A percentile compares a stretch with the other conserved stretches of the same genome.
Evolutionary conservation across 345 rosid genomes (phyloP).

Genomic region (Populus simonii): DNA sequence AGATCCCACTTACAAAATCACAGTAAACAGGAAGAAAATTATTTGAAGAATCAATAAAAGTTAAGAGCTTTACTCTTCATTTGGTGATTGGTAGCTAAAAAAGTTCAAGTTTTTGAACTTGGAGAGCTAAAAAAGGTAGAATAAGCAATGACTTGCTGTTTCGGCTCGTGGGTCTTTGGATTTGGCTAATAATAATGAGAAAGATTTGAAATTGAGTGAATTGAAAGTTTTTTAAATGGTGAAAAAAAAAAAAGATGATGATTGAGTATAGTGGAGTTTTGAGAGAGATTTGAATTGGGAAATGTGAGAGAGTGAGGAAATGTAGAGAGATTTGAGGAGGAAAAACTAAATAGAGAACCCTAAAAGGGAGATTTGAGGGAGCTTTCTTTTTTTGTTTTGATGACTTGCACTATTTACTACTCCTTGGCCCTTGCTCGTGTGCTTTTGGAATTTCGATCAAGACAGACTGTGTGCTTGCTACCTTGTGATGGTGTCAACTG

Average conservation of each 20-base stretch:
- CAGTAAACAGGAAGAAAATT: background rate
- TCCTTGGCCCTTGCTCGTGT: background rate
- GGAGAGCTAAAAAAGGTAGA: background rate
- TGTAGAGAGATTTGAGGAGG: background rate
- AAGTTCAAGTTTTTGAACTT: background rate
- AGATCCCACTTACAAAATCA: background rate
- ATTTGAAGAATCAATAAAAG: background rate
- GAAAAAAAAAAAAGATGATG: background rate
- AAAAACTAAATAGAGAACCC: background rate
- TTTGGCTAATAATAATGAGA: slow-evolving; percentile 4
- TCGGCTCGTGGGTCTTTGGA: slow-evolving; percentile 1
- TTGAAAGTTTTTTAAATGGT: background rate
- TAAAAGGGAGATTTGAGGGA: background rate
- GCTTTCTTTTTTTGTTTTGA: background rate
- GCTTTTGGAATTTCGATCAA: background rate
- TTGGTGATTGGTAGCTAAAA: background rate
- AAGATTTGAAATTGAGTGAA: slow-evolving; percentile 9
- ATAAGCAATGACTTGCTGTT: background rate
- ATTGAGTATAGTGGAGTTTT: background rate
- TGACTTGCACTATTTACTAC: background rate
- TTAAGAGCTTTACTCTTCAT: background rate
- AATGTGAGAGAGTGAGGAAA: slow-evolving; percentile 3
- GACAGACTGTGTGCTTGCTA: background rate
- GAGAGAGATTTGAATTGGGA: slow-evolving; percentile 4
- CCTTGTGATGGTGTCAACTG: background rate